Percentiles rank a stretch among this genome's conserved stretches.
phyloP scores from a whole-genome alignment of 768 basidiomycete species.

The Mycena kentingensis region DNA sequence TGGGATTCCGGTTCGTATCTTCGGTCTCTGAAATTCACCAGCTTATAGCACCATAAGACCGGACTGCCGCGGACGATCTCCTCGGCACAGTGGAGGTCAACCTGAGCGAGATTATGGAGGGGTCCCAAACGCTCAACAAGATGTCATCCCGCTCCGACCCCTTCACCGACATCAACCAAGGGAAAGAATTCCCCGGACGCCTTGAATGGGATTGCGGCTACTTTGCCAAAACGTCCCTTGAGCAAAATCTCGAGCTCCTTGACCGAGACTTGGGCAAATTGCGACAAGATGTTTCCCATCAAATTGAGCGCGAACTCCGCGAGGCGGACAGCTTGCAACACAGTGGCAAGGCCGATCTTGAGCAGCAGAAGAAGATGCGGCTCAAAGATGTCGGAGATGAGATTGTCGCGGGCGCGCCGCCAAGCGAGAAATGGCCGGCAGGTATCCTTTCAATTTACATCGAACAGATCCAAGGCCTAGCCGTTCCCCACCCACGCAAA shows the following conservation, averaged over 20 bases:
- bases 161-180: constrained; percentile 38
- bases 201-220: constrained; percentile 54
- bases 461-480: constrained; percentile 66
- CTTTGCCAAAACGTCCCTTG: constrained; percentile 49
- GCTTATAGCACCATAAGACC: constrained; percentile 30
- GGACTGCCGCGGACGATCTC: constrained; percentile 49
- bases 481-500: constrained; percentile 54
- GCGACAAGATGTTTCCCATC: constrained; percentile 38
- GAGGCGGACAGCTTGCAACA: constrained; percentile 31
- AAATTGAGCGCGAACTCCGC: constrained; percentile 54
- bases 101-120: constrained; percentile 37
- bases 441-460: constrained; percentile 68
- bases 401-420: constrained; percentile 48
- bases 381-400: constrained; percentile 40
- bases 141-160: constrained; percentile 49
- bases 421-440: constrained; percentile 61
- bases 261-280: constrained; percentile 39
- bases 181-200: constrained; percentile 34
- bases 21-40: neutral
- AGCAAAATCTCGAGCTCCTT: constrained; percentile 36
- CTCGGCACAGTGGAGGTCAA: constrained; percentile 50
- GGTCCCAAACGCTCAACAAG: constrained; percentile 43
- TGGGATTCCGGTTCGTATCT: constrained; percentile 65
- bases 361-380: constrained; percentile 41
- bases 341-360: constrained; percentile 30